These are phyloP conservation scores for Cystobasidium ongulense DNA, from an alignment of 768 basidiomycete genomes.

Conservation along the genomic window DNA sequence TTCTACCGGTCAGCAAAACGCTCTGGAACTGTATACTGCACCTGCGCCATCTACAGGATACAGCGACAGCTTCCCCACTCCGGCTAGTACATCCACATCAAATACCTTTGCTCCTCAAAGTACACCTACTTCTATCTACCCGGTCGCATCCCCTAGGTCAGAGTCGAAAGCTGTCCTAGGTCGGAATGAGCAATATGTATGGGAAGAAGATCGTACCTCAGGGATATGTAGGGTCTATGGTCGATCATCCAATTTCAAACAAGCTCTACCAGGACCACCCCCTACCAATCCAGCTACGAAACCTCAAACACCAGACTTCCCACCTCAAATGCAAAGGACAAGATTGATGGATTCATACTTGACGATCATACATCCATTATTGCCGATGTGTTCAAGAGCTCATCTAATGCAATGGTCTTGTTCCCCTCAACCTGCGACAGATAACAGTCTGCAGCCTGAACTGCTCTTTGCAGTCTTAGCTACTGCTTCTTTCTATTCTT, in stretches of 20 bases:
- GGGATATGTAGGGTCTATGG: conserved; percentile 1
- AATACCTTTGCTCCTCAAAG: not conserved
- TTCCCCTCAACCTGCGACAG: not conserved
- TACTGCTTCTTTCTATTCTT: not conserved
- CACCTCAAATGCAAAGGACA: not conserved
- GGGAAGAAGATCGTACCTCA: not conserved
- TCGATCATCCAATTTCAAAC: conserved; percentile 3
- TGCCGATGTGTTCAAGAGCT: conserved; percentile 19
- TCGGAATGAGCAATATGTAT: not conserved
- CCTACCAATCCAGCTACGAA: not conserved
- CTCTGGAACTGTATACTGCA: not conserved
- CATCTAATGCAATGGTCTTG: conserved; percentile 30
- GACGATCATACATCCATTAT: conserved; percentile 17
- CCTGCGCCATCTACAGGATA: not conserved
- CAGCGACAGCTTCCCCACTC: not conserved
- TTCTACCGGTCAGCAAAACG: not conserved
- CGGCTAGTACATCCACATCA: not conserved
- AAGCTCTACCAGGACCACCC: not conserved
- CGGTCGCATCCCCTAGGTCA: not conserved
- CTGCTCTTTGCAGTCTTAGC: conserved; percentile 21
- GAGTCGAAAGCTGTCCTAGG: not conserved
- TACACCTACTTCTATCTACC: not conserved
- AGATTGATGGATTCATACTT: conserved; percentile 12
- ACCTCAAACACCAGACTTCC: conserved; percentile 11
- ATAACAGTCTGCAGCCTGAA: not conserved